Base-by-base conservation (phyloP, 257 asterid genomes). In the Penstemon eatonii region DNA sequence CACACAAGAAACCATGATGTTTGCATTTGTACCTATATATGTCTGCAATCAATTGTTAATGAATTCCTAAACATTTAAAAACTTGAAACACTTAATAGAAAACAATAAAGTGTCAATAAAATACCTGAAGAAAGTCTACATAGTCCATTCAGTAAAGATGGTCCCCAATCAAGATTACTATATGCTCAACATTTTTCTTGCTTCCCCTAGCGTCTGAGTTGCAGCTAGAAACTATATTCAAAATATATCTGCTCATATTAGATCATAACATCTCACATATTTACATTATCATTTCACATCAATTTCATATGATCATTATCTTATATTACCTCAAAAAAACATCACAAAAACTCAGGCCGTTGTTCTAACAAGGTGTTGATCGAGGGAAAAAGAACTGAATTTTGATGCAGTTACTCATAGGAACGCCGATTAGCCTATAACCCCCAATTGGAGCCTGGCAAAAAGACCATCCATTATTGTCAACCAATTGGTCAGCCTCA, bases 131-230 rank as follows among this genome's bases (percentile, higher is more conserved):
- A 74, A 91, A 83, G 75, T 94, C 95, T 97, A 94, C 87, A 65
- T 91, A 94, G 76, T 94, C 88, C 99, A 94, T 94, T 53, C 99
- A 72, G 80, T 94, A 94, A 67, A 94, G 95, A 83, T 91, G 99
- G 70, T 91, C 99, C 0, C 99, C 99, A 3, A 96, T 87, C 84
- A 94, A 82, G 65, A 94, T 91, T 40, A 94, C 36, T 60, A 94
- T 87, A 76, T 91, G 78, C 76, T 94, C 90, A 4, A 91, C 84
- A 65, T 87, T 77, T 77, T 91, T 94, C 99, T 97, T 7, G 89
- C 75, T 66, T 94, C 99, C 56, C 99, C 99, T 1, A 96, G 84
- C 3, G 95, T 94, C 74, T 94, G 99, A 40, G 99, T 94, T 63
- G 99, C 99, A 75, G 99, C 99, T 66, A 94, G 78, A 83, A 91